A percentile compares a stretch with the other conserved stretches of the same genome.
phyloP scores from a whole-genome alignment of 805 yeast species.

The Saccharomyces paradoxus region DNA sequence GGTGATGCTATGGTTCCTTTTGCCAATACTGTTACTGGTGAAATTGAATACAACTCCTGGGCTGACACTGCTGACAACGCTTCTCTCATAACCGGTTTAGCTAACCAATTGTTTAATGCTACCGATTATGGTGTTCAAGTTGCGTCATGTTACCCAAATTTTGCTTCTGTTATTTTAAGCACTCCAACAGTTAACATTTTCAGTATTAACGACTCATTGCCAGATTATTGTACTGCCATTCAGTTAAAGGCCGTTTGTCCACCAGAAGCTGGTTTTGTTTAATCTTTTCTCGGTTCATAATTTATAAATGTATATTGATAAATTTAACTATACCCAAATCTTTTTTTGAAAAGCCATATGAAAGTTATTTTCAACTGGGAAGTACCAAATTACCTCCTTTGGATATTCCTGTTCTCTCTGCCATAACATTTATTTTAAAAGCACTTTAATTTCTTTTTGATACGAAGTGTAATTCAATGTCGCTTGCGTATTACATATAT shows the following conservation, averaged over 20 bases:
- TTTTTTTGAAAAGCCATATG: background rate
- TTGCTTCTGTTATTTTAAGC: conserved; percentile 6
- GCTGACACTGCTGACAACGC: conserved; percentile 6
- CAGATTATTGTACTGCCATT: conserved; percentile 9
- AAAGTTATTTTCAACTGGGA: too few relatives aligned
- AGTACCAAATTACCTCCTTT: too few relatives aligned
- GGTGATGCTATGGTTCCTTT: conserved; percentile 8
- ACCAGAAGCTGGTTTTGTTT: background rate
- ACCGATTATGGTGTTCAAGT: conserved; percentile 11
- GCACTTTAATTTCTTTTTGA: too few relatives aligned
- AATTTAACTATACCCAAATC: background rate
- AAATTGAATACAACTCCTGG: conserved; percentile 10
- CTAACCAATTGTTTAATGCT: conserved; percentile 10
- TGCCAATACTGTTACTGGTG: conserved; percentile 9
- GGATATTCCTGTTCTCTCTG: too few relatives aligned
- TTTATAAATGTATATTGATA: background rate
- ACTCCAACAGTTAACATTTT: conserved; percentile 13
- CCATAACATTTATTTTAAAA: too few relatives aligned
- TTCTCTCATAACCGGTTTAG: conserved; percentile 6
- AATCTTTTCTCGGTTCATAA: background rate
- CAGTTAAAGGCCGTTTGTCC: conserved; percentile 5
- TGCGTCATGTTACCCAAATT: conserved; percentile 11
- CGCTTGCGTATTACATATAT: too few relatives aligned
- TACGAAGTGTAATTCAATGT: too few relatives aligned
- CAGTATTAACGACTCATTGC: conserved; percentile 7